Base-by-base conservation (phyloP, 2,329 filamentous ascomycete genomes). In the Colletotrichum liriopes region DNA sequence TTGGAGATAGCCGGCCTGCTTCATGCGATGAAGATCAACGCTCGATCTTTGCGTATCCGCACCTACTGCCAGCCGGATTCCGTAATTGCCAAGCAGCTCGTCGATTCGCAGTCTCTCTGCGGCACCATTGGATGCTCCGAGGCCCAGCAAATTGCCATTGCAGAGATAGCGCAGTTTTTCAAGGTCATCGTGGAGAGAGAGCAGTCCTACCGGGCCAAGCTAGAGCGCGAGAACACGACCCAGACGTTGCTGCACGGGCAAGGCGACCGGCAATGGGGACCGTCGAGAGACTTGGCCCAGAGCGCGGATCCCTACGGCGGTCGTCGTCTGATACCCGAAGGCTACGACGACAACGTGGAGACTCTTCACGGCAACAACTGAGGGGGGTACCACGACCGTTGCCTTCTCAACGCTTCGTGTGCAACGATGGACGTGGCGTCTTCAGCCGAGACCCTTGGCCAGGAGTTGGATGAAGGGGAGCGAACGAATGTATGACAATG, bases 51-150 rank as follows among this genome's bases (percentile, higher is more conserved):
- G 79, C 82, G 86, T 29, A 77, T 90, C 47, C 85, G 87, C 49
- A 90, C 88, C 0, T 89, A 86, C 73, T 90, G 88, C 77, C 86
- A 90, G 74, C 88, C 89, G 0, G 89, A 91, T 76, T 83, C 86
- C 0, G 88, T 89, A 32, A 83, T 90, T 65, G 87, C 87, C 5
- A 90, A 90, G 82, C 88, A 90, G 77, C 80, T 91, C 8, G 79
- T 88, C 3, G 88, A 91, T 74, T 77, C 86, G 0, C 86, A 88
- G 79, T 83, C 82, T 11, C 78, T 90, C 3, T 83, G 89, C 72
- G 83, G 86, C 71, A 78, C 89, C 23, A 78, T 90, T 5, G 86
- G 86, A 16, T 83, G 82, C 32, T 77, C 82, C 0, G 83, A 86
- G 52, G 64, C 77, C 7, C 81, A 85, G 65, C 86, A 88, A 75